A percentile compares a stretch with the other conserved stretches of the same genome.
Conservation (phyloP, 192 early-diverging fungal species). For the Bifiguratus adelaidae region DNA sequence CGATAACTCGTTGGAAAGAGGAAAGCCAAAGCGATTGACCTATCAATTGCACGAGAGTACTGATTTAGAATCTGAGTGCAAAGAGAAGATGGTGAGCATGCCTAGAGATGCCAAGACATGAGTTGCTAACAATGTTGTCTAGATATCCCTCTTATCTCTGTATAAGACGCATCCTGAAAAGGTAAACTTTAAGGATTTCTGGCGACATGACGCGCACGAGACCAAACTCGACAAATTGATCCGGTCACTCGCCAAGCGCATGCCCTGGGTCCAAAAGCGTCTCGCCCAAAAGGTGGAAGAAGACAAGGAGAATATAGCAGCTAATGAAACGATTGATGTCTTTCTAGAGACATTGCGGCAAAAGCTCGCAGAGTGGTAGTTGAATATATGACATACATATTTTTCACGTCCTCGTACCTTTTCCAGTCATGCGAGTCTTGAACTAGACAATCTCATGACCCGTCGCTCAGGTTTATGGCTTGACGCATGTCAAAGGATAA, state of each 20-base stretch:
- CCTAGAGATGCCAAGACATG: not conserved
- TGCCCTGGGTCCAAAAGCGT: slow-evolving; percentile 56
- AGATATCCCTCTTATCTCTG: slow-evolving; percentile 44
- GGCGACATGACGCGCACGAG: slow-evolving; percentile 60
- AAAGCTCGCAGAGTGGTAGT: no score
- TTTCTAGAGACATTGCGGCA: no score
- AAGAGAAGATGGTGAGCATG: slow-evolving; percentile 33
- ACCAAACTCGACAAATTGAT: slow-evolving; percentile 60
- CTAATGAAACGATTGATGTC: not conserved
- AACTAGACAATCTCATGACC: no score
- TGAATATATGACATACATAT: no score
- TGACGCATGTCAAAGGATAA: no score
- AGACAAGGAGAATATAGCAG: not conserved
- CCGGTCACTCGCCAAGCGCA: slow-evolving; percentile 51
- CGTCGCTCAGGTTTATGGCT: no score
- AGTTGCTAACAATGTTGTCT: not conserved
- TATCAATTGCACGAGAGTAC: slow-evolving; percentile 42
- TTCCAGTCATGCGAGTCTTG: no score
- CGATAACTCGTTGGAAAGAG: slow-evolving; percentile 35
- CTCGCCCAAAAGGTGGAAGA: not conserved
- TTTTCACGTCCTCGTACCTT: no score
- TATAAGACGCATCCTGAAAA: slow-evolving; percentile 42
- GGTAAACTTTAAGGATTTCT: slow-evolving; percentile 55
- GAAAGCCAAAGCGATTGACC: slow-evolving; percentile 53
- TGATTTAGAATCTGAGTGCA: slow-evolving; percentile 31